Conservation (phyloP, 768 basidiomycete genomes). For the Phanerodontia chrysosporium region DNA sequence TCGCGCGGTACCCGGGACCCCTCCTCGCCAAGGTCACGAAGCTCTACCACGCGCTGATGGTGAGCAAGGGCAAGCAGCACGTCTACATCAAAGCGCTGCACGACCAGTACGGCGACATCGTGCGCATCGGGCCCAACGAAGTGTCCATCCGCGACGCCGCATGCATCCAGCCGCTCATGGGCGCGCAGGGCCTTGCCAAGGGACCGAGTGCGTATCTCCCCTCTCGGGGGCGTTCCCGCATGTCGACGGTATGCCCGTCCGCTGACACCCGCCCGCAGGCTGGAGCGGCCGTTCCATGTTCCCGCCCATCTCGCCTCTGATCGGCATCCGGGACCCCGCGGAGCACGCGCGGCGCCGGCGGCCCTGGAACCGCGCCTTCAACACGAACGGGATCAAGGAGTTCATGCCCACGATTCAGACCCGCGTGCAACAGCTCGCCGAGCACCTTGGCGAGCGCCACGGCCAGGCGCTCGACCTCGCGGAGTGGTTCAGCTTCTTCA, state of each 20-base stretch:
- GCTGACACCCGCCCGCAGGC: neutral
- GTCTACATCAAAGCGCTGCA: constrained; percentile 26
- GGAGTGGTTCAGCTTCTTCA: constrained; percentile 33
- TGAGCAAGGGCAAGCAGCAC: constrained; percentile 33
- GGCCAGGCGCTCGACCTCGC: constrained; percentile 29
- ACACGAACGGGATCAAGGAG: constrained; percentile 36
- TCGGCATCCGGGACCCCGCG: neutral
- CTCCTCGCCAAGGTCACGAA: constrained; percentile 38
- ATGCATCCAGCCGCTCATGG: constrained; percentile 12
- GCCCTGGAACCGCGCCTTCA: constrained; percentile 42
- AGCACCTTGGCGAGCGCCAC: constrained; percentile 1
- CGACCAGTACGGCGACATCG: constrained; percentile 31
- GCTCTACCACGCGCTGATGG: constrained; percentile 33
- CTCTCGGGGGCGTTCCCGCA: no score
- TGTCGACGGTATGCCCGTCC: no score
- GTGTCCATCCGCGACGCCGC: constrained; percentile 12
- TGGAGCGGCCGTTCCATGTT: neutral
- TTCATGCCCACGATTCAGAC: constrained; percentile 36
- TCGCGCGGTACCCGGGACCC: constrained; percentile 49
- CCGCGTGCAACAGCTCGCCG: constrained; percentile 17
- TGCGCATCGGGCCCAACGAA: constrained; percentile 32
- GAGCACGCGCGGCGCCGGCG: constrained; percentile 38
- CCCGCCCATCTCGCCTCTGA: neutral
- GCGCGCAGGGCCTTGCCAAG: constrained; percentile 16
- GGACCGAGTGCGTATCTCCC: constrained; percentile 9